Conservation (phyloP, 345 rosid species). For the Murraya paniculata region DNA sequence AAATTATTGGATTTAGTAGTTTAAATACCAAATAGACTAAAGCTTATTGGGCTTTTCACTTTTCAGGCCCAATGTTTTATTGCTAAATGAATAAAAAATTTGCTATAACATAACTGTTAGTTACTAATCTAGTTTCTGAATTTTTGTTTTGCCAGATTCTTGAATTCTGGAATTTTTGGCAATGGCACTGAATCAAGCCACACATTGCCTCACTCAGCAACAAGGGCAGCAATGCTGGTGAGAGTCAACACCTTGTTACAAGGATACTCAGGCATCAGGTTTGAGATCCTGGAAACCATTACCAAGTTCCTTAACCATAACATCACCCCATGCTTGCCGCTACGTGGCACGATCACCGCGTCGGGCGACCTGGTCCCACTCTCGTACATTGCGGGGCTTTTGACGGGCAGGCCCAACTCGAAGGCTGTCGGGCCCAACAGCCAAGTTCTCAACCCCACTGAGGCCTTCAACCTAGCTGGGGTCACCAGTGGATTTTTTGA, state of each 20-base stretch:
- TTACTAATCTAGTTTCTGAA: background rate
- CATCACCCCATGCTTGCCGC: slow-evolving; percentile 73
- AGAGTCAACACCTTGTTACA: slow-evolving; percentile 74
- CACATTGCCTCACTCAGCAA: slow-evolving; percentile 53
- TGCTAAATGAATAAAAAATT: background rate
- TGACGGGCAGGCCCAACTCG: slow-evolving; percentile 64
- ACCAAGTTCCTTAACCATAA: slow-evolving; percentile 55
- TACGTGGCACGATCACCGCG: slow-evolving; percentile 69
- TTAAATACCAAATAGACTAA: no score
- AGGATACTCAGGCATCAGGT: slow-evolving; percentile 73
- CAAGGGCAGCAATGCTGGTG: slow-evolving; percentile 77
- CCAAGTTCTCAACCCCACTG: slow-evolving; percentile 31
- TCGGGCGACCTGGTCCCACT: slow-evolving; percentile 76
- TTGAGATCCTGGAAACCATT: slow-evolving; percentile 69
- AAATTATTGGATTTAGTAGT: no score
- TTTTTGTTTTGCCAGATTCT: slow-evolving; percentile 32
- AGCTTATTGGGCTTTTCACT: no score
- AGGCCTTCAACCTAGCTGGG: slow-evolving; percentile 53
- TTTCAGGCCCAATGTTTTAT: background rate
- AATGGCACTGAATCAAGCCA: slow-evolving; percentile 55
- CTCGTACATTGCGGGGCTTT: slow-evolving; percentile 60
- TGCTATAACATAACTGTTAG: background rate
- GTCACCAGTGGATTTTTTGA: slow-evolving; percentile 51
- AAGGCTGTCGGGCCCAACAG: slow-evolving; percentile 58
- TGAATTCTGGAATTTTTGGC: slow-evolving; percentile 70